These are phyloP conservation scores for Raddia guianensis DNA, from an alignment of 176 grass and related monocot genomes.

Conservation along the genomic window DNA sequence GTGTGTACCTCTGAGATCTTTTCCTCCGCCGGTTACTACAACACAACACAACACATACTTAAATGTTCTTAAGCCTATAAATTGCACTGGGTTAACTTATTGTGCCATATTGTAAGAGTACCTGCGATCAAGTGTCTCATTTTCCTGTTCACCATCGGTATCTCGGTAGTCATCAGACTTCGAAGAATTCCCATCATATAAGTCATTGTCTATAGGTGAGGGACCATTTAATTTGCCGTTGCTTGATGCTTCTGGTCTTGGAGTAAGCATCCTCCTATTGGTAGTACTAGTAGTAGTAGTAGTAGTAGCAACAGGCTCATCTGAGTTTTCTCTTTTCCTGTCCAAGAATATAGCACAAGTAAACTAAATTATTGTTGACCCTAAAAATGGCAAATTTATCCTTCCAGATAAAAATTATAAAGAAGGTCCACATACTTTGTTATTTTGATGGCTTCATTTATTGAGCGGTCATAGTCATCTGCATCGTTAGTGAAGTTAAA, in stretches of 20 bases:
- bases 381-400: neutral
- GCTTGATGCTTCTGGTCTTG: constrained; percentile 63
- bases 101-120: constrained; percentile 38
- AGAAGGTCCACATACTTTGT: constrained; percentile 81
- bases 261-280: constrained; percentile 58
- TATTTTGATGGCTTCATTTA: constrained; percentile 98
- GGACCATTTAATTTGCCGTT: constrained; percentile 78
- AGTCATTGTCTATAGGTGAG: constrained; percentile 44
- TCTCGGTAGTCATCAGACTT: constrained; percentile 86
- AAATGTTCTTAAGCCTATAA: constrained; percentile 33
- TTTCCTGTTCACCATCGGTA: constrained; percentile 72
- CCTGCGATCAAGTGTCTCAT: constrained; percentile 89
- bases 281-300: constrained; percentile 39
- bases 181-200: constrained; percentile 63
- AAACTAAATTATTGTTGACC: neutral
- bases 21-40: constrained; percentile 85
- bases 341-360: constrained; percentile 36
- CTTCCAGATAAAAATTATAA: constrained; percentile 14
- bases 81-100: neutral
- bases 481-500: constrained; percentile 50
- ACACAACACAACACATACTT: constrained; percentile 41
- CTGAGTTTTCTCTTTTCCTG: constrained; percentile 86
- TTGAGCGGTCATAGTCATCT: constrained; percentile 99
- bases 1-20: constrained; percentile 80
- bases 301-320: constrained; percentile 59